Conservation (phyloP, 441 rosid species). For the Pelargonium australe region DNA sequence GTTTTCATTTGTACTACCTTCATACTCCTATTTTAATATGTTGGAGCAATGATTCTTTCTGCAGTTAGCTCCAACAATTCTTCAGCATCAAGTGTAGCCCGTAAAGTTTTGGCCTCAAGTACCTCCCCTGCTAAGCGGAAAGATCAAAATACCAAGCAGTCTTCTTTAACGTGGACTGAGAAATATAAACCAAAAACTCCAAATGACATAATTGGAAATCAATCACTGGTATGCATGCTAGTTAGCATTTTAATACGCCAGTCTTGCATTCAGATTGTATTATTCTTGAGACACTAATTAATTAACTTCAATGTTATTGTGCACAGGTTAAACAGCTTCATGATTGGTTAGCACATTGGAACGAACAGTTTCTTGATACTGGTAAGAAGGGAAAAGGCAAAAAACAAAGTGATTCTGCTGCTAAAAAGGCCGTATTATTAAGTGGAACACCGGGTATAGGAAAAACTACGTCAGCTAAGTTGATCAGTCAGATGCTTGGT, state of each 20-base stretch:
- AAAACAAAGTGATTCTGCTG: conserved; percentile 58
- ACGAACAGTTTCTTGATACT: conserved; percentile 53
- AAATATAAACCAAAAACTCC: conserved; percentile 81
- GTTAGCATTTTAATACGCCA: conserved; percentile 4
- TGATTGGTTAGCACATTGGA: conserved; percentile 81
- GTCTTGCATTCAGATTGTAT: not conserved
- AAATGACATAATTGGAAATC: conserved; percentile 87
- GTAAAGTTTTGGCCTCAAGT: conserved; percentile 25
- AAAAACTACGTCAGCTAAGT: conserved; percentile 88
- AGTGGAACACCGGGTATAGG: conserved; percentile 98
- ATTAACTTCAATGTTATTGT: conserved; percentile 9
- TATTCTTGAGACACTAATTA: conserved; percentile 5
- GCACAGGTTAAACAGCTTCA: conserved; percentile 83
- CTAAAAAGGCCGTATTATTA: conserved; percentile 78
- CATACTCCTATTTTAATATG: conserved; percentile 14
- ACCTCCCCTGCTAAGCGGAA: conserved; percentile 42
- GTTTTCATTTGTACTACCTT: not conserved
- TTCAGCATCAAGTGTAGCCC: conserved; percentile 23
- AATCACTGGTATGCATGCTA: conserved; percentile 49
- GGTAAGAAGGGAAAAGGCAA: conserved; percentile 70
- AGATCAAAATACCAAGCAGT: conserved; percentile 31
- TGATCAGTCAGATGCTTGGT: conserved; percentile 87
- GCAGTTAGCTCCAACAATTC: conserved; percentile 28
- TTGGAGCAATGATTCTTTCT: conserved; percentile 15
- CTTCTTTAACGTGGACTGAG: conserved; percentile 76